These are phyloP conservation scores for Tricholomella constricta DNA, from an alignment of 768 basidiomycete species.

Conservation along the genomic window DNA sequence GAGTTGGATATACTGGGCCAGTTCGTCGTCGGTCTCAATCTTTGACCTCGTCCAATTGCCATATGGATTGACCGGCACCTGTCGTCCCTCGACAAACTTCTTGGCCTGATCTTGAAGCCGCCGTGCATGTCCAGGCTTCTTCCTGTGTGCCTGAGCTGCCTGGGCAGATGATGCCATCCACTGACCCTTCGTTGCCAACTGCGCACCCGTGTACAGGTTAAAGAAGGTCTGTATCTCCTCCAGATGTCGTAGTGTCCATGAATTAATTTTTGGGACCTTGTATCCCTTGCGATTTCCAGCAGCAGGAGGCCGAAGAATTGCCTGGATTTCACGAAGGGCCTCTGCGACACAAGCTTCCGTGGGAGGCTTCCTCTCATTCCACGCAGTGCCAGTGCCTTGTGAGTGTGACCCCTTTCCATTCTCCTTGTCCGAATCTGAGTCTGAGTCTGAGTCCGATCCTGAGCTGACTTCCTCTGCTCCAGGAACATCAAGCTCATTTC, in stretches of 20 bases:
- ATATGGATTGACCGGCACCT: conserved; percentile 21
- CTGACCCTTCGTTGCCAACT: not conserved
- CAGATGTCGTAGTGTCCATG: not conserved
- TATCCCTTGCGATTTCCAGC: not conserved
- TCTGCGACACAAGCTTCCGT: not conserved
- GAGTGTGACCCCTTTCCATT: not conserved
- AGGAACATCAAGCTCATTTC: too few relatives aligned
- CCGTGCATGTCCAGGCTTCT: conserved; percentile 7
- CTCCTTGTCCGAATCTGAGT: not conserved
- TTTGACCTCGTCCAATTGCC: conserved; percentile 20
- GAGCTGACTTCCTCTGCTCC: too few relatives aligned
- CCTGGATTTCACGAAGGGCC: not conserved
- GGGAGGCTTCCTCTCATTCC: not conserved
- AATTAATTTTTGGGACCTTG: not conserved
- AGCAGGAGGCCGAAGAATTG: not conserved
- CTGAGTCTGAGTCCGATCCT: not conserved
- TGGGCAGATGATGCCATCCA: conserved; percentile 12
- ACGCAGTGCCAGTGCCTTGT: not conserved
- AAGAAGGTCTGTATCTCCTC: conserved; percentile 11
- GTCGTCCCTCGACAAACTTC: conserved; percentile 4
- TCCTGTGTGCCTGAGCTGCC: conserved; percentile 1
- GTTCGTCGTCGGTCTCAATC: conserved; percentile 18
- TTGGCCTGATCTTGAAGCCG: conserved; percentile 20
- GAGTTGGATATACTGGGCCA: conserved; percentile 13
- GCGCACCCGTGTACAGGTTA: conserved; percentile 3